A percentile compares a stretch with the other conserved stretches of the same genome.
phyloP scores from a whole-genome alignment of 495 filamentous ascomycete genomes.

The Penicillium macrosclerotiorum region DNA sequence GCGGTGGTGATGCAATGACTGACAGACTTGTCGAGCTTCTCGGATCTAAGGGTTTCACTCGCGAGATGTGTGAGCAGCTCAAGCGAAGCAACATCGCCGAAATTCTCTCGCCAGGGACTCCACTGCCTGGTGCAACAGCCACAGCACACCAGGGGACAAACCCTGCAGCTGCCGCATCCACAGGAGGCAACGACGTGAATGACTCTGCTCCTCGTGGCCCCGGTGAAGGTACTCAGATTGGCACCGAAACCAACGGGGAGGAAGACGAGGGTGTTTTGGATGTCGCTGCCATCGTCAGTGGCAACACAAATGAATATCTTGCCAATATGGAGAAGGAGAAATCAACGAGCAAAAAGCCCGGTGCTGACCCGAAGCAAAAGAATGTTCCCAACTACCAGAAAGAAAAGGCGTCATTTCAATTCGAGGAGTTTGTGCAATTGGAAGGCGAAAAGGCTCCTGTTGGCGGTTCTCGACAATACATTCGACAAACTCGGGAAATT shows the following conservation, averaged over 20 bases:
- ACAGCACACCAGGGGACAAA: constrained; percentile 55
- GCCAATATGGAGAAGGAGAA: constrained; percentile 92
- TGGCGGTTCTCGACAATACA: constrained; percentile 29
- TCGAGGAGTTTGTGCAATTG: constrained; percentile 68
- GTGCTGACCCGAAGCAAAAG: constrained; percentile 50
- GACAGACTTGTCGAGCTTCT: constrained; percentile 68
- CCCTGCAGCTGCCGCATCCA: constrained; percentile 54
- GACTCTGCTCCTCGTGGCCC: constrained; percentile 47
- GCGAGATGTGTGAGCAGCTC: constrained; percentile 92
- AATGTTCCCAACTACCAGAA: constrained; percentile 81
- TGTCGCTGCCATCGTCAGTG: constrained; percentile 91
- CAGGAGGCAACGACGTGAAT: constrained; percentile 44
- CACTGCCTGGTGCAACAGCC: constrained; percentile 52
- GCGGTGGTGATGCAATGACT: constrained; percentile 89
- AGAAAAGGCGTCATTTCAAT: constrained; percentile 73
- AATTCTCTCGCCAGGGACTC: constrained; percentile 67
- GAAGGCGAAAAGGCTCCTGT: constrained; percentile 39
- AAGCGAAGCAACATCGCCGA: constrained; percentile 89
- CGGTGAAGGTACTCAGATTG: constrained; percentile 50
- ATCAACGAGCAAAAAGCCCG: constrained; percentile 60
- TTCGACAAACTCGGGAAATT: constrained; percentile 61
- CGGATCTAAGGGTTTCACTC: constrained; percentile 63
- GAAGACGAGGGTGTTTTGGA: constrained; percentile 85
- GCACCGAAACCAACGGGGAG: constrained; percentile 43
- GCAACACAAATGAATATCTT: constrained; percentile 88